phyloP scores from a whole-genome alignment of 2,329 filamentous ascomycete species.

The Curvularia eragrostidis region DNA sequence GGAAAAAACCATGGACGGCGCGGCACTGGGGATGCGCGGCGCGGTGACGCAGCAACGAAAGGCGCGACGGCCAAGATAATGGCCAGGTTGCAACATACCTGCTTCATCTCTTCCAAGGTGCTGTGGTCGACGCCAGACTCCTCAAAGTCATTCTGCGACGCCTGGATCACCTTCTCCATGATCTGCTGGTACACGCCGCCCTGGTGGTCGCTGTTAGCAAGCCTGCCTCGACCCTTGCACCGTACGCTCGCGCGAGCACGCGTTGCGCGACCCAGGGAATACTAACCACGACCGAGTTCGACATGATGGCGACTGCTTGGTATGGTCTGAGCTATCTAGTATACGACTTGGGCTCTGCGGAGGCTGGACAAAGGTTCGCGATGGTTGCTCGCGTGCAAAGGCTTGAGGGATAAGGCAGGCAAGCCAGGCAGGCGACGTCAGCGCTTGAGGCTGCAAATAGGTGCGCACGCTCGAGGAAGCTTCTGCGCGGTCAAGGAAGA shows the following conservation, averaged over 20 bases:
- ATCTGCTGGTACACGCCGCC: constrained; percentile 89
- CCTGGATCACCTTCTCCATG: constrained; percentile 70
- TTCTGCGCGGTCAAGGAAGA: constrained; percentile 32
- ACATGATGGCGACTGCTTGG: constrained; percentile 39
- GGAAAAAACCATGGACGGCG: constrained; percentile 9
- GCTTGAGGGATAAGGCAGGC: constrained; percentile 30
- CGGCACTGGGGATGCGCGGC: constrained; percentile 13
- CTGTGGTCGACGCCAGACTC: constrained; percentile 90
- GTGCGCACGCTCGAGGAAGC: constrained; percentile 34
- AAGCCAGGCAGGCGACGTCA: constrained; percentile 38
- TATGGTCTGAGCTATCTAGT: constrained; percentile 29
- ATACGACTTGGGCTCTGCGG: constrained; percentile 22
- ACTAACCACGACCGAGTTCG: constrained; percentile 51
- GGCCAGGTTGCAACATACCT: constrained; percentile 67
- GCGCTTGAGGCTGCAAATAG: constrained; percentile 38
- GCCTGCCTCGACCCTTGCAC: constrained; percentile 21
- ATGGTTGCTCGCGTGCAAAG: constrained; percentile 31
- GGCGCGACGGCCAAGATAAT: constrained; percentile 20
- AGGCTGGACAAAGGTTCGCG: constrained; percentile 24
- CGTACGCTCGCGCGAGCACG: constrained; percentile 23
- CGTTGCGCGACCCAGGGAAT: constrained; percentile 22
- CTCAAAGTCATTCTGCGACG: constrained; percentile 91
- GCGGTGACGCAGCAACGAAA: constrained; percentile 24
- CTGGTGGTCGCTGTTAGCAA: constrained; percentile 47
- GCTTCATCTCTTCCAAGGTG: constrained; percentile 84